Percentiles rank a stretch among this genome's conserved stretches.
phyloP scores from a whole-genome alignment of 768 basidiomycete species.

The Pleurotus salmoneostramineus region DNA sequence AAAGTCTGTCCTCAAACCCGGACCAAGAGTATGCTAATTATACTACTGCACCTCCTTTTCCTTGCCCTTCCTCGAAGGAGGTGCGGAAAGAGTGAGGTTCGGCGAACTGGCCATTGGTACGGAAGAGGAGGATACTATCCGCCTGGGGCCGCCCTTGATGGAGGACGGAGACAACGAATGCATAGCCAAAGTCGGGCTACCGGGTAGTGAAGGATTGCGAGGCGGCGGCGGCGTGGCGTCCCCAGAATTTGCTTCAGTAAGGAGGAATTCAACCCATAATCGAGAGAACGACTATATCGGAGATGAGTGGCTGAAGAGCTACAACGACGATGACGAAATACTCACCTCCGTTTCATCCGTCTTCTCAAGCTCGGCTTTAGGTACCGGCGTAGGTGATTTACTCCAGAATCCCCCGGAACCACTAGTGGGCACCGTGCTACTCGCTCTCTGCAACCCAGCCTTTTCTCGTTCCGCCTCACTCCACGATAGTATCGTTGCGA shows the following conservation, averaged over 20 bases:
- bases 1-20: background rate
- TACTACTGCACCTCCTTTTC: background rate
- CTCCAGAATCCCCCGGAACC: conserved; percentile 37
- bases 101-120: conserved; percentile 31
- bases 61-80: conserved; percentile 22
- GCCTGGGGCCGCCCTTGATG: conserved; percentile 26
- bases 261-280: conserved; percentile 95
- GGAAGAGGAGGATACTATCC: conserved; percentile 13
- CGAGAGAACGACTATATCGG: conserved; percentile 84
- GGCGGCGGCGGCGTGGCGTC: conserved; percentile 22
- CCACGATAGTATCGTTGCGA: conserved; percentile 92
- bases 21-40: background rate
- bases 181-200: conserved; percentile 21
- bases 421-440: conserved; percentile 17
- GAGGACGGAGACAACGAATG: conserved; percentile 7
- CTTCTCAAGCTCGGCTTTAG: conserved; percentile 64
- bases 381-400: conserved; percentile 30
- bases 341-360: conserved; percentile 81
- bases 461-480: conserved; percentile 86
- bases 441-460: conserved; percentile 74
- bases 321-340: conserved; percentile 2
- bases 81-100: conserved; percentile 19
- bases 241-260: conserved; percentile 77
- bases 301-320: conserved; percentile 1
- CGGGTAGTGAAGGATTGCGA: conserved; percentile 28